Evolutionary conservation across 1,284 basidiomycete genomes (phyloP).

Genomic region (Abortiporus biennis): DNA sequence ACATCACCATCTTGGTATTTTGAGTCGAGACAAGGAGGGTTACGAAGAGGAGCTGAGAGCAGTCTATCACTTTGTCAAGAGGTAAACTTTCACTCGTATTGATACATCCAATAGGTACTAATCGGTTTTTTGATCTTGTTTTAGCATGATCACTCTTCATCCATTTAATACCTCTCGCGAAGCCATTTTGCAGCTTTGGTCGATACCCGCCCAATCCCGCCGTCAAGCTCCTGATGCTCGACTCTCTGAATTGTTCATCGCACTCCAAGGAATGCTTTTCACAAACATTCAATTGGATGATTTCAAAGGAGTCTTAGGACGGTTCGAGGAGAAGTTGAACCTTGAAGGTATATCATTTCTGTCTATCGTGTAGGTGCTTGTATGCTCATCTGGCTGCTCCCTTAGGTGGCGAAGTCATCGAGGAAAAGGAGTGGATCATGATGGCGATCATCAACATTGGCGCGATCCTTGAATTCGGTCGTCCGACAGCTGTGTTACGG

Average conservation of each 20-base stretch:
- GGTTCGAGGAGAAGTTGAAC: conserved; percentile 82
- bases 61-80: conserved; percentile 94
- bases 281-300: conserved; percentile 92
- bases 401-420: conserved; percentile 31
- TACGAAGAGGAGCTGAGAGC: conserved; percentile 88
- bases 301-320: conserved; percentile 74
- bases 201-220: conserved; percentile 63
- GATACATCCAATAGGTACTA: conserved; percentile 7
- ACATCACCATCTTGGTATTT: conserved; percentile 91
- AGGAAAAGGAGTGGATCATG: conserved; percentile 93
- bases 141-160: conserved; percentile 83
- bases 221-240: conserved; percentile 73
- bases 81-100: conserved; percentile 41
- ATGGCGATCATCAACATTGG: conserved; percentile 86
- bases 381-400: conserved; percentile 2
- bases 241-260: conserved; percentile 81
- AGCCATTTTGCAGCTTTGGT: conserved; percentile 83
- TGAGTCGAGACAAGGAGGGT: conserved; percentile 75
- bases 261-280: conserved; percentile 94
- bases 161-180: conserved; percentile 85
- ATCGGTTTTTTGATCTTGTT: conserved; percentile 6
- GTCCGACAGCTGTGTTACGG: conserved; percentile 65
- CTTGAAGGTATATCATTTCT: conserved; percentile 48
- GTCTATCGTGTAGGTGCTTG: not conserved
- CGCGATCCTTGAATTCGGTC: conserved; percentile 84